Base-by-base conservation (phyloP, 2,329 filamentous ascomycete species). In the Neonectria ditissima region DNA sequence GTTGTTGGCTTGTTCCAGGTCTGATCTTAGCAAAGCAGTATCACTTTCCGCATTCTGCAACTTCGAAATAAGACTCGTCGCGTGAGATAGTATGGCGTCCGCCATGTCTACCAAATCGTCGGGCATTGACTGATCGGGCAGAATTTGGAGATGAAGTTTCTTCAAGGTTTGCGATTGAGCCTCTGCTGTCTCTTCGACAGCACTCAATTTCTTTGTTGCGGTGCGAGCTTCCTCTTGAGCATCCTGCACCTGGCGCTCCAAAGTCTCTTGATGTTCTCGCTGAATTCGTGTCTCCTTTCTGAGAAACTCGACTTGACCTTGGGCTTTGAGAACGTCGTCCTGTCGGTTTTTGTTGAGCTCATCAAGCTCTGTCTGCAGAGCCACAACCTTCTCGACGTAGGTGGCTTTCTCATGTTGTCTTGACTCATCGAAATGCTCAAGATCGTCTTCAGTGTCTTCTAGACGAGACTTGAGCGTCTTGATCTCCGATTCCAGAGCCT, bases 371-470 rank as follows among this genome's bases (percentile, higher is more conserved):
- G 86, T 82, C 72, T 94, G 87, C 1, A 97, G 84, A 9, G 84
- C 82, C 48, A 88, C 88, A 32, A 94, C 82, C 62, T 85, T 89
- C 50, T 91, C 87, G 66, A 95, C 91, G 47, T 90, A 85, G 2
- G 86, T 86, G 4, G 87, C 88, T 73, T 90, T 92, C 73, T 96
- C 92, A 69, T 97, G 91, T 69, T 97, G 93, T 45, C 92, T 87
- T 43, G 92, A 94, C 71, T 93, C 93, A 44, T 93, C 86, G 58
- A 95, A 87, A 63, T 93, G 87, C 71, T 97, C 94, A 55, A 98
- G 87, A 74, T 97, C 94, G 73, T 97, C 94, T 78, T 99, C 96
- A 6, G 92, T 86, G 70, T 98, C 93, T 75, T 98, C 96, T 0
- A 96, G 83, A 55, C 90, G 91, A 57, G 90, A 84, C 74, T 91